A percentile compares a stretch with the other conserved stretches of the same genome.
These are phyloP conservation scores for Aspergillus ochraceus DNA, from an alignment of 2,329 filamentous ascomycete species.

Conservation along the genomic window DNA sequence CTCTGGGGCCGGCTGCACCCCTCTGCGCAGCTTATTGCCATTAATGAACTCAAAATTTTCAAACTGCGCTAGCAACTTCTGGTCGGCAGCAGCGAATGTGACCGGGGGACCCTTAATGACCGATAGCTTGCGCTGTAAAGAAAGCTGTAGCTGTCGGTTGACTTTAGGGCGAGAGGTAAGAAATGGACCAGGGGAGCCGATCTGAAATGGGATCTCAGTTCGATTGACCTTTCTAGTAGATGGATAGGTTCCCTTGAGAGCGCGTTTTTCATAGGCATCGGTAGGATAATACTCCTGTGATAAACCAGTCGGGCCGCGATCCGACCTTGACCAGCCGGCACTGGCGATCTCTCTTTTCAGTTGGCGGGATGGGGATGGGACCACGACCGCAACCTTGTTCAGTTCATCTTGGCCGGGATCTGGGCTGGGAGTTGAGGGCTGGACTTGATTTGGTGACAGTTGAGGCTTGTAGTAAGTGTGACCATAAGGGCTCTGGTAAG, in stretches of 20 bases:
- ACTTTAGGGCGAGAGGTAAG: constrained; percentile 8
- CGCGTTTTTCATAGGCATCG: constrained; percentile 21
- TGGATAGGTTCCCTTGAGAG: constrained; percentile 20
- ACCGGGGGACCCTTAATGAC: constrained; percentile 31
- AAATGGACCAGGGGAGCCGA: constrained; percentile 10
- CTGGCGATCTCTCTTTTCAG: constrained; percentile 16
- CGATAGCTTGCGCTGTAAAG: constrained; percentile 25
- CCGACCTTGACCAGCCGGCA: constrained; percentile 4
- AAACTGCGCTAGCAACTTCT: constrained; percentile 22
- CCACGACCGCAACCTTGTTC: constrained; percentile 19
- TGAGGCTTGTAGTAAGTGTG: not conserved
- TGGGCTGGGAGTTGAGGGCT: constrained; percentile 9
- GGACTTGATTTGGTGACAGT: not conserved
- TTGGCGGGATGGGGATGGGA: constrained; percentile 25
- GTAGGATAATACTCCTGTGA: constrained; percentile 24
- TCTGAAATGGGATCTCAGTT: constrained; percentile 4
- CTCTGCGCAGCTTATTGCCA: constrained; percentile 34
- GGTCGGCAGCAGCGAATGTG: constrained; percentile 17
- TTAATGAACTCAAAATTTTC: constrained; percentile 43
- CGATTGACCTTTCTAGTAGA: constrained; percentile 15
- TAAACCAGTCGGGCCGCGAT: constrained; percentile 14
- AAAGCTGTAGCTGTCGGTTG: constrained; percentile 12
- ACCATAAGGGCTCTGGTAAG: not conserved
- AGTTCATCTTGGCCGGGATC: not conserved
- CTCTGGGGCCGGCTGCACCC: constrained; percentile 26